These are phyloP conservation scores for Beauveria pseudobassiana DNA, from an alignment of 2,329 filamentous ascomycete genomes.

Conservation along the genomic window DNA sequence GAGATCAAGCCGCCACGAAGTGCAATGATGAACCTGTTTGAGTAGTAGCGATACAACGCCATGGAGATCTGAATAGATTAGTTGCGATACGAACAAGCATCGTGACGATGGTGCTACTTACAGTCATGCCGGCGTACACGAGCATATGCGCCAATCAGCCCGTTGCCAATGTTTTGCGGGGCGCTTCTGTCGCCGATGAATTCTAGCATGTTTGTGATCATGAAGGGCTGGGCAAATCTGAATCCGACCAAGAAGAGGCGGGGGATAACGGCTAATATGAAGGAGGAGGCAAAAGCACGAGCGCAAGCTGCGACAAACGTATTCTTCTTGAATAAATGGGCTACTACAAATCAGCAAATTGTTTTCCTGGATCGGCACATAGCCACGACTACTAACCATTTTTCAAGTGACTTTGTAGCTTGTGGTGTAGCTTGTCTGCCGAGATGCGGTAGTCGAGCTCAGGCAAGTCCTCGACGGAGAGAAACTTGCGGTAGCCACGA, in stretches of 20 bases:
- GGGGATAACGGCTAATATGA: slow-evolving; percentile 19
- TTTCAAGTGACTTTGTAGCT: slow-evolving; percentile 2
- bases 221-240: slow-evolving; percentile 32
- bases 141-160: slow-evolving; percentile 31
- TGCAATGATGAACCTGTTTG: neutral
- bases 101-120: slow-evolving; percentile 15
- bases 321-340: slow-evolving; percentile 1
- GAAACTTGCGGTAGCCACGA: slow-evolving; percentile 24
- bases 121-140: slow-evolving; percentile 34
- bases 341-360: neutral
- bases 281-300: slow-evolving; percentile 10
- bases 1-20: slow-evolving; percentile 3
- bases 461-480: slow-evolving; percentile 25
- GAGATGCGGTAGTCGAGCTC: slow-evolving; percentile 15
- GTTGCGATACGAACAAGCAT: neutral
- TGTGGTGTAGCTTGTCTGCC: neutral
- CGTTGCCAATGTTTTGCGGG: slow-evolving; percentile 19
- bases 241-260: slow-evolving; percentile 24
- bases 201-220: slow-evolving; percentile 25
- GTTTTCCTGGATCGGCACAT: too few relatives aligned
- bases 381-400: neutral
- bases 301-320: slow-evolving; percentile 12
- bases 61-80: neutral
- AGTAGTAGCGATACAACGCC: neutral
- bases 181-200: slow-evolving; percentile 18